These are phyloP conservation scores for Diaporthe amygdali DNA, from an alignment of 2,329 filamentous ascomycete species.

Conservation along the genomic window DNA sequence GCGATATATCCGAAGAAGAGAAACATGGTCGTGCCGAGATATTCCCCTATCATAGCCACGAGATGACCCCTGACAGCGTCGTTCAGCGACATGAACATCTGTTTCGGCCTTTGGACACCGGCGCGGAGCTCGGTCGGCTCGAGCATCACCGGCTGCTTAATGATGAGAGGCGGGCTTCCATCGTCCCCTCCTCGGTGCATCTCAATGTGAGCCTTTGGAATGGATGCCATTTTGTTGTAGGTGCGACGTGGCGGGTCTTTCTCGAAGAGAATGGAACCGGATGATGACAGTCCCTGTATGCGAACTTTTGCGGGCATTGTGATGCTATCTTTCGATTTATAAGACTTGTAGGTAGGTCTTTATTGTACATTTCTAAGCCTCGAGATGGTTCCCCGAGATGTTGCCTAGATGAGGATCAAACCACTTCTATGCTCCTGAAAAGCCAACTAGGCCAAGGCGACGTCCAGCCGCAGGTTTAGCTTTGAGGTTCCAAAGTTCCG, in stretches of 20 bases:
- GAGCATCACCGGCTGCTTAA: constrained; percentile 8
- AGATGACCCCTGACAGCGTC: neutral
- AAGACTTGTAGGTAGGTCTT: neutral
- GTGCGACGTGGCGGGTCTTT: neutral
- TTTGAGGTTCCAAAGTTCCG: neutral
- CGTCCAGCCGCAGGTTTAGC: neutral
- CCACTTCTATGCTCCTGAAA: neutral
- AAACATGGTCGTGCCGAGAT: constrained; percentile 17
- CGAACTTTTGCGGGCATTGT: neutral
- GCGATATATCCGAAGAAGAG: constrained; percentile 12
- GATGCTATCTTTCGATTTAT: neutral
- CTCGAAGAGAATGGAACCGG: neutral
- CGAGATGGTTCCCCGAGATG: too few relatives aligned
- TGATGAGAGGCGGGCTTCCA: neutral
- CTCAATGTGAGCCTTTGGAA: constrained; percentile 10
- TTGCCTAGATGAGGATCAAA: neutral
- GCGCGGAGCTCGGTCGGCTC: neutral
- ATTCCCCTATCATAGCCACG: constrained; percentile 10
- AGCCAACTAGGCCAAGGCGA: neutral
- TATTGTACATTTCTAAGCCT: neutral
- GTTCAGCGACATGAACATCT: neutral
- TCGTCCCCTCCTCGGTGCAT: neutral
- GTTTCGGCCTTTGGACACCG: neutral
- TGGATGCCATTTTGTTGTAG: neutral
- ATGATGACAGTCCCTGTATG: neutral